Conservation (phyloP, 78 protist genomes). For the Anaeramoeba flamelloides region DNA sequence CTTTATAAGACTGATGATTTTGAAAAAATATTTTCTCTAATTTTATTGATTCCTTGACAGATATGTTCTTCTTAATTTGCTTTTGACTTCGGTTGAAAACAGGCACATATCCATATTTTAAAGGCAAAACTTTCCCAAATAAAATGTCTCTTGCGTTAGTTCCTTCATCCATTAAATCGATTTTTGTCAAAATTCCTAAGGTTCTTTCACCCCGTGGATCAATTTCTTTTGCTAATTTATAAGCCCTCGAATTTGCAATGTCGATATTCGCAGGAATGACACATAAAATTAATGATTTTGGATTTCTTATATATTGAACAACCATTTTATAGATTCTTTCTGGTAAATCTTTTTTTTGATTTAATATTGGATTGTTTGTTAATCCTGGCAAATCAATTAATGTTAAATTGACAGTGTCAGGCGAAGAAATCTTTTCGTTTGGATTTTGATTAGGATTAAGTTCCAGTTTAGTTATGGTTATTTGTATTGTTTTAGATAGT, state of each 20-base stretch:
- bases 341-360: not conserved
- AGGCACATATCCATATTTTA: slow-evolving; percentile 5
- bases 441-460: too few relatives aligned
- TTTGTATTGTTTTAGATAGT: too few relatives aligned
- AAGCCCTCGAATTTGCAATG: slow-evolving; percentile 25
- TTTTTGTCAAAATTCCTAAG: too few relatives aligned
- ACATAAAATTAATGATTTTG: too few relatives aligned
- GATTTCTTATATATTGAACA: not conserved
- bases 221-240: slow-evolving; percentile 20
- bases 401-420: slow-evolving; percentile 74
- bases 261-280: too few relatives aligned
- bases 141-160: not conserved
- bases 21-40: slow-evolving; percentile 4
- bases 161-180: slow-evolving; percentile 7
- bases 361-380: slow-evolving; percentile 52
- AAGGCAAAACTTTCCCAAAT: not conserved
- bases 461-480: too few relatives aligned
- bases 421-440: slow-evolving; percentile 56
- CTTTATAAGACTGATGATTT: slow-evolving; percentile 11
- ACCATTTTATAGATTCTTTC: slow-evolving; percentile 31
- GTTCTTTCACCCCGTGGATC: too few relatives aligned
- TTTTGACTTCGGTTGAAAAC: slow-evolving; percentile 23
- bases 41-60: slow-evolving; percentile 1
- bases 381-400: slow-evolving; percentile 93
- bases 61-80: slow-evolving; percentile 7